Evolutionary conservation across 2,329 filamentous ascomycete genomes (phyloP).

Genomic region (Aureobasidium sp.): DNA sequence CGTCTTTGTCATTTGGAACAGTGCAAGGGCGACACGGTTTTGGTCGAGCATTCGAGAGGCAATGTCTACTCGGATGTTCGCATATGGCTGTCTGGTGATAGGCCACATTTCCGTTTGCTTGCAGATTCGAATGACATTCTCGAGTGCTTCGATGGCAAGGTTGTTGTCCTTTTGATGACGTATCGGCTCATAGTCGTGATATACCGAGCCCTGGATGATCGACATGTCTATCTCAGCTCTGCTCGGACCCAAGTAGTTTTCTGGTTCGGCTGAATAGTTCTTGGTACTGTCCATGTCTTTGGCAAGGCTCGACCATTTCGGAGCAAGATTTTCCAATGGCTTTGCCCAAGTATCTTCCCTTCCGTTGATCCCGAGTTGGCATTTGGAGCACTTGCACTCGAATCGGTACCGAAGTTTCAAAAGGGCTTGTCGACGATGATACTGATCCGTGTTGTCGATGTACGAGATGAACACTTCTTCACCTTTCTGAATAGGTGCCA

Average conservation of each 20-base stretch:
- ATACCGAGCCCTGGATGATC: slow-evolving; percentile 23
- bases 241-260: neutral
- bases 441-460: slow-evolving; percentile 49
- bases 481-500: slow-evolving; percentile 45
- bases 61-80: slow-evolving; percentile 47
- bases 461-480: slow-evolving; percentile 58
- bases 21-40: slow-evolving; percentile 29
- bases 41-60: slow-evolving; percentile 42
- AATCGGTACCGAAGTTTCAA: slow-evolving; percentile 53
- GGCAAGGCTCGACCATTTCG: slow-evolving; percentile 21
- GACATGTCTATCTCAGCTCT: slow-evolving; percentile 21
- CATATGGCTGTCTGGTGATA: slow-evolving; percentile 47
- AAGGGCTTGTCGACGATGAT: slow-evolving; percentile 44
- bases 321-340: slow-evolving; percentile 20
- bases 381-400: slow-evolving; percentile 49
- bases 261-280: slow-evolving; percentile 11
- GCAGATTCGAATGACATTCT: slow-evolving; percentile 25
- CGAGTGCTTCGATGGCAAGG: slow-evolving; percentile 16
- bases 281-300: slow-evolving; percentile 19
- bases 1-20: slow-evolving; percentile 43
- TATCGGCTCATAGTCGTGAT: slow-evolving; percentile 13
- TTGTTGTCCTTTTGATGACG: slow-evolving; percentile 22
- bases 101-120: slow-evolving; percentile 37
- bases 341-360: slow-evolving; percentile 37
- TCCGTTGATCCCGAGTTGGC: slow-evolving; percentile 31